phyloP scores from a whole-genome alignment of 2,329 filamentous ascomycete species.

The Ophiostoma triangulosporum region DNA sequence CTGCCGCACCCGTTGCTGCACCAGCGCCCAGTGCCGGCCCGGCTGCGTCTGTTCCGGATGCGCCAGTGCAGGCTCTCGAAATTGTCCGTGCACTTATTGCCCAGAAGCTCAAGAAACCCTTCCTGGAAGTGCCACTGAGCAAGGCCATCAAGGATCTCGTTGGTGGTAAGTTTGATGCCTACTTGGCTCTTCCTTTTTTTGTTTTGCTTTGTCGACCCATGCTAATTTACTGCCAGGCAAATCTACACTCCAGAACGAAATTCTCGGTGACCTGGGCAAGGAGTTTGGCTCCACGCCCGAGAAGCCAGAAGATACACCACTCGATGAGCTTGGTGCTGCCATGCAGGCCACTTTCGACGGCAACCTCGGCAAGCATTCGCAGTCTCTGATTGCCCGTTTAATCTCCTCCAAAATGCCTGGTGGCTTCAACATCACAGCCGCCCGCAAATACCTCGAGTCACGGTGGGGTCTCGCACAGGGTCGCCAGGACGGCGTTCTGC shows the following conservation, averaged over 20 bases:
- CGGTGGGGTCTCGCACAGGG: slow-evolving; percentile 81
- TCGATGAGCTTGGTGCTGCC: slow-evolving; percentile 85
- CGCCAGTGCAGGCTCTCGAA: slow-evolving; percentile 76
- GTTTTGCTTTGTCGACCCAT: not conserved
- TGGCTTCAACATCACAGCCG: slow-evolving; percentile 95
- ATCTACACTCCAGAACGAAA: slow-evolving; percentile 97
- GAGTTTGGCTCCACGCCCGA: slow-evolving; percentile 97
- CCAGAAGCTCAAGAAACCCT: slow-evolving; percentile 93
- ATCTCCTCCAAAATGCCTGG: slow-evolving; percentile 99
- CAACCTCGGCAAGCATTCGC: slow-evolving; percentile 92
- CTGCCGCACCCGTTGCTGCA: slow-evolving; percentile 38
- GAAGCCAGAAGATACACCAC: slow-evolving; percentile 92
- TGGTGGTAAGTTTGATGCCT: slow-evolving; percentile 66
- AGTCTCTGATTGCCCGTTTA: slow-evolving; percentile 80
- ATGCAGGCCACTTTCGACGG: slow-evolving; percentile 99
- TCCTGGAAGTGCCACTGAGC: slow-evolving; percentile 76
- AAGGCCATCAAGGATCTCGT: slow-evolving; percentile 99
- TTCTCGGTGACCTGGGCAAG: slow-evolving; percentile 91
- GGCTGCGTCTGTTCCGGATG: slow-evolving; percentile 74
- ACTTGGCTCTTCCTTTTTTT: not conserved
- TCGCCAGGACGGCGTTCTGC: slow-evolving; percentile 78
- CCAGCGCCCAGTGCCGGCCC: slow-evolving; percentile 66
- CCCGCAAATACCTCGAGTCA: slow-evolving; percentile 88
- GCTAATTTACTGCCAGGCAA: slow-evolving; percentile 49
- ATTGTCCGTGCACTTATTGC: slow-evolving; percentile 81